phyloP scores from a whole-genome alignment of 176 grass and related monocot species.

The Panicum miliaceum region DNA sequence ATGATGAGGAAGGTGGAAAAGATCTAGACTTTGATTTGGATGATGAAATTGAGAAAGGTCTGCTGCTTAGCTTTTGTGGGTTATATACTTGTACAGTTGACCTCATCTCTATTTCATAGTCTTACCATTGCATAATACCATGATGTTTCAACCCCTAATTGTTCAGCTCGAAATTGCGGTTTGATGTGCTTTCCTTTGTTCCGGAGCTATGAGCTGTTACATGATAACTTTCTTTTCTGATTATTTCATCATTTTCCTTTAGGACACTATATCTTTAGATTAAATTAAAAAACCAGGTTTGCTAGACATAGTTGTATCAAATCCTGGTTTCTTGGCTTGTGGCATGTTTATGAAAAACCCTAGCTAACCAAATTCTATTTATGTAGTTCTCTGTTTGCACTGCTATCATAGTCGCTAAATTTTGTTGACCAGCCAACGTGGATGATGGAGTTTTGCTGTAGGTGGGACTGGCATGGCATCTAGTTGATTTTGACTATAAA shows the following conservation, averaged over 20 bases:
- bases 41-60: conserved; percentile 98
- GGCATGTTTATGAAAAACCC: not conserved
- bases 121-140: not conserved
- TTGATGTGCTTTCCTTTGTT: conserved; percentile 2
- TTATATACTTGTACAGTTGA: not conserved
- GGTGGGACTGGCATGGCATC: not conserved
- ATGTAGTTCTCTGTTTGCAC: not conserved
- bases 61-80: conserved; percentile 5
- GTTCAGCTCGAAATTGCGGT: not conserved
- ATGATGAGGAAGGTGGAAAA: conserved; percentile 88
- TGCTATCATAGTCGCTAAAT: not conserved
- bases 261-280: not conserved
- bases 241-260: not conserved
- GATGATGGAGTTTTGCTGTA: not conserved
- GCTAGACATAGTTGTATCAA: not conserved
- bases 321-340: not conserved
- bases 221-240: not conserved
- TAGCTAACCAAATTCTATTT: not conserved
- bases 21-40: conserved; percentile 89
- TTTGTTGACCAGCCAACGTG: not conserved
- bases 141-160: conserved; percentile 14
- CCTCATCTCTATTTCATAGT: conserved; percentile 1
- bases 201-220: conserved; percentile 1
- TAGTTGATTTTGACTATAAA: not conserved
- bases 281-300: not conserved